Evolutionary conservation across 2,329 filamentous ascomycete species (phyloP).

Genomic region (Pseudogymnoascus pannorum): DNA sequence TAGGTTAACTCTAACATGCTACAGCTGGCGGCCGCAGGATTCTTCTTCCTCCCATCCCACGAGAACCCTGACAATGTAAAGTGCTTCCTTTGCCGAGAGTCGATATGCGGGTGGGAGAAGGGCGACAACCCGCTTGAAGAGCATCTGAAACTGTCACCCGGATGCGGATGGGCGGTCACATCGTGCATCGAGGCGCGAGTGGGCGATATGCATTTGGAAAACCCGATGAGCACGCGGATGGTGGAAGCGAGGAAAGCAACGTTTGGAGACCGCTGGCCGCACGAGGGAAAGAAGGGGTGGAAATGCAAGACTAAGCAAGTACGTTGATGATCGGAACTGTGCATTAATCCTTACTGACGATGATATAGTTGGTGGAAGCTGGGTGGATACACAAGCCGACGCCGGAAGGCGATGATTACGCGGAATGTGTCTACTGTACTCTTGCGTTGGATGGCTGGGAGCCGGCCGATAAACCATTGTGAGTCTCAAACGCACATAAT

Average conservation of each 20-base stretch:
- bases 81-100: constrained; percentile 80
- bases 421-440: constrained; percentile 85
- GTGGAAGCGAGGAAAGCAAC: constrained; percentile 72
- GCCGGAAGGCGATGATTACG: constrained; percentile 76
- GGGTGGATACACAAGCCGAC: constrained; percentile 93
- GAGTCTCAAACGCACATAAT: constrained; percentile 29
- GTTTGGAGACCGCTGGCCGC: constrained; percentile 80
- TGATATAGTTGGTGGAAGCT: constrained; percentile 67
- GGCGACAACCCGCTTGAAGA: constrained; percentile 77
- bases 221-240: constrained; percentile 67
- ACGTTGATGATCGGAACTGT: constrained; percentile 21
- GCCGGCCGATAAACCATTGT: constrained; percentile 81
- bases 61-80: constrained; percentile 77
- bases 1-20: constrained; percentile 14
- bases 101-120: constrained; percentile 86
- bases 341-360: constrained; percentile 15
- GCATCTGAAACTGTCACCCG: constrained; percentile 73
- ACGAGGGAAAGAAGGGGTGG: constrained; percentile 83
- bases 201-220: constrained; percentile 57
- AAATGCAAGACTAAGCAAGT: constrained; percentile 85
- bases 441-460: constrained; percentile 93
- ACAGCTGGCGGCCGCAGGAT: constrained; percentile 83
- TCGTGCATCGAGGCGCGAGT: constrained; percentile 54
- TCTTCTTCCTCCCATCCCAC: constrained; percentile 74
- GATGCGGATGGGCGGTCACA: constrained; percentile 82